phyloP scores from a whole-genome alignment of 345 rosid genomes.

The Kandelia obovata region DNA sequence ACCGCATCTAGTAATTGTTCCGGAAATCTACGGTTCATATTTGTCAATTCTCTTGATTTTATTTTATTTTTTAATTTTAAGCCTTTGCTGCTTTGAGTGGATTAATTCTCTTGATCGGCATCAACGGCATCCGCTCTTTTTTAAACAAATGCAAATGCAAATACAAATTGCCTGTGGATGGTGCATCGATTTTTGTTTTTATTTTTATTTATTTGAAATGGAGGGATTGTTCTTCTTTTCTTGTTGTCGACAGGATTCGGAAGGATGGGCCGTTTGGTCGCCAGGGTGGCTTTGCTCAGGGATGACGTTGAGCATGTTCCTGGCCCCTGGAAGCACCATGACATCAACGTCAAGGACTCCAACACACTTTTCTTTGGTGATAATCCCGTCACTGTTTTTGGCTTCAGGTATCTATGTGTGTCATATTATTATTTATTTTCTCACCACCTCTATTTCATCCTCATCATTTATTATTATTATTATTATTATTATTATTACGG shows the following conservation, averaged over 20 bases:
- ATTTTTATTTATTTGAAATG: neutral
- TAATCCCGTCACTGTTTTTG: slow-evolving; percentile 52
- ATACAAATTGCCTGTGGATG: too few relatives aligned
- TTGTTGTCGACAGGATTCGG: slow-evolving; percentile 49
- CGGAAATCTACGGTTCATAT: too few relatives aligned
- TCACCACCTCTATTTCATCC: neutral
- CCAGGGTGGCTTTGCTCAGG: slow-evolving; percentile 62
- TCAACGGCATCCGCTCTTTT: slow-evolving; percentile 35
- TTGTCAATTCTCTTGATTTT: too few relatives aligned
- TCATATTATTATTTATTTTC: neutral
- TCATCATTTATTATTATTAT: too few relatives aligned
- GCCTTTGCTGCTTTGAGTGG: too few relatives aligned
- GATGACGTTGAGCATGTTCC: slow-evolving; percentile 69
- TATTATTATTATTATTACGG: too few relatives aligned
- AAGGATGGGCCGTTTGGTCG: slow-evolving; percentile 73
- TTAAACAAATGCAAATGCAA: too few relatives aligned
- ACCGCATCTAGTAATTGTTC: too few relatives aligned
- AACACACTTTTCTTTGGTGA: slow-evolving; percentile 64
- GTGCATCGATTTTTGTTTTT: too few relatives aligned
- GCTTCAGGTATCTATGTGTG: slow-evolving; percentile 30
- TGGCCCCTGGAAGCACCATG: slow-evolving; percentile 63
- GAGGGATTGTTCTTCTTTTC: neutral
- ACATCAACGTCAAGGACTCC: slow-evolving; percentile 50
- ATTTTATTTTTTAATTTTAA: too few relatives aligned
- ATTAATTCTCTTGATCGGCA: slow-evolving; percentile 37